Percentiles rank a stretch among this genome's conserved stretches.
Conservation (phyloP, 345 rosid genomes). For the Citrus trifoliata region DNA sequence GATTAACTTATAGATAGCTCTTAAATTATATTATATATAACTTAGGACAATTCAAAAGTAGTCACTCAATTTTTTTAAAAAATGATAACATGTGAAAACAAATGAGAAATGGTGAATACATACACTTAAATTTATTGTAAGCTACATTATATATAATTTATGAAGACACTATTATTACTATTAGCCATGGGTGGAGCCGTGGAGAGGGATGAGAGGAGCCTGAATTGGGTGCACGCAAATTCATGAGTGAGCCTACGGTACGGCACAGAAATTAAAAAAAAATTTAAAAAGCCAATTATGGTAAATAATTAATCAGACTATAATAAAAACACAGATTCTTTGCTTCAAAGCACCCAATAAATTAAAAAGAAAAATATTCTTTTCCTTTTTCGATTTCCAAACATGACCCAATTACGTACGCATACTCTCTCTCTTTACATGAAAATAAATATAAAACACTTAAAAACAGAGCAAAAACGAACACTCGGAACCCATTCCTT, state of each 20-base stretch:
- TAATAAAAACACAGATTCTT: constrained; percentile 28
- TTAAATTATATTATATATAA: no score
- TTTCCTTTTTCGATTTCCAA: not conserved
- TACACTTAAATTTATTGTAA: no score
- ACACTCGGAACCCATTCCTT: no score
- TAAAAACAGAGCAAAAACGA: not conserved
- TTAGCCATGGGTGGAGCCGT: not conserved
- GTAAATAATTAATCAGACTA: not conserved
- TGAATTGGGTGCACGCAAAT: not conserved
- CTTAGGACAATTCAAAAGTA: no score
- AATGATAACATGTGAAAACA: no score
- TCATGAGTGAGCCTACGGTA: not conserved
- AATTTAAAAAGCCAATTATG: not conserved
- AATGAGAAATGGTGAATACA: no score
- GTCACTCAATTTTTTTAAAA: accelerated
- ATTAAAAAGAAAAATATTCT: not conserved
- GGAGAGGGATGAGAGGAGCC: not conserved
- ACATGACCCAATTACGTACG: not conserved
- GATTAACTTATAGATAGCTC: no score
- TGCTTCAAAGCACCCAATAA: constrained; percentile 39
- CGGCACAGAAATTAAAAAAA: not conserved
- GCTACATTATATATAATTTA: no score
- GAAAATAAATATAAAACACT: not conserved
- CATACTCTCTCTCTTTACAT: not conserved
- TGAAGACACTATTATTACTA: not conserved